phyloP scores from a whole-genome alignment of 2,329 filamentous ascomycete genomes.

The Trichoderma arundinaceum region DNA sequence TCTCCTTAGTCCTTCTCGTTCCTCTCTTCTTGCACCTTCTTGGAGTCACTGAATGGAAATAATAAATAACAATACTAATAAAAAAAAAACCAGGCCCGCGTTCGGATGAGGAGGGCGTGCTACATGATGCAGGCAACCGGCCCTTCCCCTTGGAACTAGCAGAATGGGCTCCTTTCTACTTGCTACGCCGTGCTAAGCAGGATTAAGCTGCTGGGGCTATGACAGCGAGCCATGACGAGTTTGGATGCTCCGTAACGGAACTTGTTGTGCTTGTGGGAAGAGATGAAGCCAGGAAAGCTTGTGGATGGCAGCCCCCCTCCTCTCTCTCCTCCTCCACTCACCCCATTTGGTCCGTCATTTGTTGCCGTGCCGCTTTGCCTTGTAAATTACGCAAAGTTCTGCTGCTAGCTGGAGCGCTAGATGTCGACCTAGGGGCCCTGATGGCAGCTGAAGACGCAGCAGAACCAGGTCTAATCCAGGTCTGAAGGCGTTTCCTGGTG shows the following conservation, averaged over 20 bases:
- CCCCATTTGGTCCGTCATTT: not conserved
- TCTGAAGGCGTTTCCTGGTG: not conserved
- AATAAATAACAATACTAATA: not conserved
- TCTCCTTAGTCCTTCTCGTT: not conserved
- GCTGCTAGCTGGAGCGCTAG: no score
- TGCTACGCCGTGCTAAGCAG: no score
- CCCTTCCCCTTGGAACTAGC: conserved; percentile 18
- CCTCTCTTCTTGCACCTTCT: not conserved
- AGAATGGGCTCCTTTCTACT: no score
- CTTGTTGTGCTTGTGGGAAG: not conserved
- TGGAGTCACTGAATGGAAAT: not conserved
- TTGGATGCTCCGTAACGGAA: conserved; percentile 6
- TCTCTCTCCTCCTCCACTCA: not conserved
- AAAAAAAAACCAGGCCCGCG: not conserved
- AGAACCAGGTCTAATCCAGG: no score
- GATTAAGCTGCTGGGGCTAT: conserved; percentile 3
- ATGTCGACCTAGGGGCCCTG: not conserved
- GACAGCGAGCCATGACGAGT: conserved; percentile 12
- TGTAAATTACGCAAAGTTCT: not conserved
- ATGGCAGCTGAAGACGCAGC: conserved; percentile 3
- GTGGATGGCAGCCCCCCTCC: not conserved
- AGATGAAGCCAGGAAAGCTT: not conserved
- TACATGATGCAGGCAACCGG: conserved; percentile 29
- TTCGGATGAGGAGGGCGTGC: conserved; percentile 13
- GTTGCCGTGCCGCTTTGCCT: not conserved